Evolutionary conservation across 176 grass and related monocot species (phyloP).

Genomic region (Avena insularis): DNA sequence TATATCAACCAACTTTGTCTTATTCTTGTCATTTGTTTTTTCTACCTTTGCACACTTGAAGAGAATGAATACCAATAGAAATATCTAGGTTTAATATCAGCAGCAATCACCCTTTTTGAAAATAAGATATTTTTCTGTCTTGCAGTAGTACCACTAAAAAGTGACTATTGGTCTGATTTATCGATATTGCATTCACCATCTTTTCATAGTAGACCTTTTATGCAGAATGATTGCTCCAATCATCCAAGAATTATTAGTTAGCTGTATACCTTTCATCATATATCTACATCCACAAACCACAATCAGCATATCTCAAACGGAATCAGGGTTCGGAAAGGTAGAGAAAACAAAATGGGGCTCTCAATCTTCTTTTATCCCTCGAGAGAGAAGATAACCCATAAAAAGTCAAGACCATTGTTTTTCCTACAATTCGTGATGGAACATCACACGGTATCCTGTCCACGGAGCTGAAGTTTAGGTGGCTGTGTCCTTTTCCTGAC

Average conservation of each 20-base stretch:
- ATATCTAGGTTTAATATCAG: not conserved
- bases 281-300: slow-evolving; percentile 13
- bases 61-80: not conserved
- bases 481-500: slow-evolving; percentile 50
- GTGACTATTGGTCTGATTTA: not conserved
- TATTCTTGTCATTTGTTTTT: slow-evolving; percentile 15
- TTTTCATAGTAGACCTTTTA: slow-evolving; percentile 31
- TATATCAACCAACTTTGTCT: not conserved
- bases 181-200: slow-evolving; percentile 1
- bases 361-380: slow-evolving; percentile 37
- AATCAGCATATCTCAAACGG: slow-evolving; percentile 39
- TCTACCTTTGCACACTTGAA: slow-evolving; percentile 1
- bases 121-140: slow-evolving; percentile 20
- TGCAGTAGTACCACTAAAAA: not conserved
- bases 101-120: not conserved
- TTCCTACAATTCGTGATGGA: slow-evolving; percentile 41
- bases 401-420: slow-evolving; percentile 44
- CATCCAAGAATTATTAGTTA: slow-evolving; percentile 40
- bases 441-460: slow-evolving; percentile 32
- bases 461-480: slow-evolving; percentile 49
- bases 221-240: slow-evolving; percentile 50
- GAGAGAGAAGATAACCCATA: slow-evolving; percentile 42
- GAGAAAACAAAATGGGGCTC: slow-evolving; percentile 38
- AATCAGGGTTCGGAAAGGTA: slow-evolving; percentile 35
- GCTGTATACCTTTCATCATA: not conserved